Conservation (phyloP, 148 eudicot species). For the Silene uniflora region DNA sequence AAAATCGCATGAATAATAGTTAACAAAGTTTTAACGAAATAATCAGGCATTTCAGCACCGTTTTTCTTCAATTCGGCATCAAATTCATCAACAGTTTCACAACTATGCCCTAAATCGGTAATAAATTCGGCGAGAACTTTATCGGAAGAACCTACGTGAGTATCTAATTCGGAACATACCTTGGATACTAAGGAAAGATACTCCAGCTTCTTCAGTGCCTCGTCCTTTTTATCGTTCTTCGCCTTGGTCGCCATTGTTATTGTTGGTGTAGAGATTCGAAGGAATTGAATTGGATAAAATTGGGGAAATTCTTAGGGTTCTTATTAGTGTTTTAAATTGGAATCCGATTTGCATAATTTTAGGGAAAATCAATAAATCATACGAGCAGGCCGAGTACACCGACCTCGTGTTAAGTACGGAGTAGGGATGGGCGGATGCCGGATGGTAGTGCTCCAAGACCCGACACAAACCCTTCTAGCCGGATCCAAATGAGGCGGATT, state of each 20-base stretch:
- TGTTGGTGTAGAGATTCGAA: background rate
- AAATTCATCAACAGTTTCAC: slow-evolving; percentile 62
- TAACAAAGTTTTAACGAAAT: slow-evolving; percentile 63
- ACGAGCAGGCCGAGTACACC: too few relatives aligned
- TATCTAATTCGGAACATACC: slow-evolving; percentile 81
- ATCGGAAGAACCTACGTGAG: slow-evolving; percentile 66
- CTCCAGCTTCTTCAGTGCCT: slow-evolving; percentile 54
- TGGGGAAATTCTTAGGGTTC: slow-evolving; percentile 9
- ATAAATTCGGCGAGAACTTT: slow-evolving; percentile 81
- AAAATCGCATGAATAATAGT: slow-evolving; percentile 83
- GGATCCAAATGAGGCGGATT: too few relatives aligned
- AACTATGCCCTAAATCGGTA: slow-evolving; percentile 55
- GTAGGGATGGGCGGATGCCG: too few relatives aligned
- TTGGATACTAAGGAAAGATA: slow-evolving; percentile 74
- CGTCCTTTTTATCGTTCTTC: slow-evolving; percentile 19
- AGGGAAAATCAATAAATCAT: too few relatives aligned
- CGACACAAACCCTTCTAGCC: too few relatives aligned
- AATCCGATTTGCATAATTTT: too few relatives aligned
- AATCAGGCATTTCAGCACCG: slow-evolving; percentile 91
- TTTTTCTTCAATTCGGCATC: slow-evolving; percentile 57
- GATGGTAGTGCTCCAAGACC: too few relatives aligned
- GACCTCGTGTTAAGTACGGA: too few relatives aligned
- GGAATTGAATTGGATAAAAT: background rate
- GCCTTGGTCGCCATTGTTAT: background rate
- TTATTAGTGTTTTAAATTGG: too few relatives aligned